phyloP scores from a whole-genome alignment of 208 protist genomes.

The Porcisia hertigi region DNA sequence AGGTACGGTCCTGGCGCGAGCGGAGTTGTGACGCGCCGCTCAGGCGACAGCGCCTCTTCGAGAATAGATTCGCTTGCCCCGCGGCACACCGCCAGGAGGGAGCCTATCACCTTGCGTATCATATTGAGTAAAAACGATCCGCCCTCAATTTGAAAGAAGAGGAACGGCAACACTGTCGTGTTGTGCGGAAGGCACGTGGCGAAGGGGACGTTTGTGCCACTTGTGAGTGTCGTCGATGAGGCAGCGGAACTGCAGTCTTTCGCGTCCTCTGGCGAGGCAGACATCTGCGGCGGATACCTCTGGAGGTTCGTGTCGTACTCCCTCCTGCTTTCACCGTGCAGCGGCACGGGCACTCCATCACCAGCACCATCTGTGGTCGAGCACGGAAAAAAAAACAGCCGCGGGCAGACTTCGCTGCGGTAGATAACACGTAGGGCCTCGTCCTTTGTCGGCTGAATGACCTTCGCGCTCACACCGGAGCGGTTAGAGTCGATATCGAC shows the following conservation, averaged over 20 bases:
- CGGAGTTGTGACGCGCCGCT: constrained; percentile 55
- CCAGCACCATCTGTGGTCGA: background rate
- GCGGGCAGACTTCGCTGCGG: constrained; percentile 63
- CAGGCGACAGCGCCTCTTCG: constrained; percentile 51
- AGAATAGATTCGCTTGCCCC: constrained; percentile 53
- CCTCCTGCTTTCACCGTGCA: constrained; percentile 17
- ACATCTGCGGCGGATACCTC: background rate
- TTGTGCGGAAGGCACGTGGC: constrained; percentile 1
- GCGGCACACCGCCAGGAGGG: constrained; percentile 64
- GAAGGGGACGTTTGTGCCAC: background rate
- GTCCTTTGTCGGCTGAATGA: constrained; percentile 56
- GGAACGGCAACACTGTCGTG: constrained; percentile 46
- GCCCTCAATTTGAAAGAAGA: constrained; percentile 85
- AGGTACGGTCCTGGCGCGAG: constrained; percentile 76
- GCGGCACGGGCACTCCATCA: background rate
- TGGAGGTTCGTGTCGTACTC: constrained; percentile 28
- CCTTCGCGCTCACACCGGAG: constrained; percentile 39
- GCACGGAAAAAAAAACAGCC: constrained; percentile 61
- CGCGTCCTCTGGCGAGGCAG: background rate
- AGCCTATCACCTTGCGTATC: constrained; percentile 87
- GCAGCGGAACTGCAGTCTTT: background rate
- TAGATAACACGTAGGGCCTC: constrained; percentile 70
- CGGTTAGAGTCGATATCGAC: constrained; percentile 54
- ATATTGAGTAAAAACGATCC: constrained; percentile 89
- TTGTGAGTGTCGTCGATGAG: background rate